Percentiles rank a stretch among this genome's conserved stretches.
These are phyloP conservation scores for Termitomyces sp. DNA, from an alignment of 768 basidiomycete genomes.

Conservation along the genomic window DNA sequence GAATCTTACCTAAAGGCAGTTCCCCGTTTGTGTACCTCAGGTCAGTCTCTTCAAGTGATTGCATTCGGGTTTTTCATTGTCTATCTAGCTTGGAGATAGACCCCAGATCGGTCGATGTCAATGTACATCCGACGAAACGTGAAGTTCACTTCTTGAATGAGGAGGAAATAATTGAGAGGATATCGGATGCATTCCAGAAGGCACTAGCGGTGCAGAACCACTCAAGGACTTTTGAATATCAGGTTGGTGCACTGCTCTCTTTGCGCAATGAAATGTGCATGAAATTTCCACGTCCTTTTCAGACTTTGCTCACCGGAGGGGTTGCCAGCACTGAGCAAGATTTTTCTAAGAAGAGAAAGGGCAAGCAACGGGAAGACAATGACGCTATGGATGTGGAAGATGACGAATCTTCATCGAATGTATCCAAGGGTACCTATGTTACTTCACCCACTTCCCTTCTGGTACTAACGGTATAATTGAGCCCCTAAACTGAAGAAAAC, in stretches of 20 bases:
- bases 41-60: conserved; percentile 33
- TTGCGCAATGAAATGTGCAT: not conserved
- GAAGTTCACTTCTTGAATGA: conserved; percentile 95
- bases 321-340: conserved; percentile 26
- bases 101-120: conserved; percentile 88
- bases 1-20: conserved; percentile 83
- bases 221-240: conserved; percentile 69
- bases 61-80: not conserved
- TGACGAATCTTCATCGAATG: conserved; percentile 18
- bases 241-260: conserved; percentile 33
- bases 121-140: conserved; percentile 96
- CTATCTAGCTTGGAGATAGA: conserved; percentile 68
- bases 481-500: conserved; percentile 34
- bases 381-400: conserved; percentile 21
- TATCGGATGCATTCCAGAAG: conserved; percentile 69
- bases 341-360: conserved; percentile 32
- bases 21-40: conserved; percentile 93
- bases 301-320: conserved; percentile 62
- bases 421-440: conserved; percentile 19
- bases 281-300: not conserved
- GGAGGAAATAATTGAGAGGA: conserved; percentile 73
- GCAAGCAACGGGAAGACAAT: conserved; percentile 28
- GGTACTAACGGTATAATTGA: not conserved
- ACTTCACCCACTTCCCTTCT: not conserved
- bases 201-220: conserved; percentile 58